A percentile compares a stretch with the other conserved stretches of the same genome.
Conservation (phyloP, 2,329 filamentous ascomycete genomes). For the Beauveria bassiana region DNA sequence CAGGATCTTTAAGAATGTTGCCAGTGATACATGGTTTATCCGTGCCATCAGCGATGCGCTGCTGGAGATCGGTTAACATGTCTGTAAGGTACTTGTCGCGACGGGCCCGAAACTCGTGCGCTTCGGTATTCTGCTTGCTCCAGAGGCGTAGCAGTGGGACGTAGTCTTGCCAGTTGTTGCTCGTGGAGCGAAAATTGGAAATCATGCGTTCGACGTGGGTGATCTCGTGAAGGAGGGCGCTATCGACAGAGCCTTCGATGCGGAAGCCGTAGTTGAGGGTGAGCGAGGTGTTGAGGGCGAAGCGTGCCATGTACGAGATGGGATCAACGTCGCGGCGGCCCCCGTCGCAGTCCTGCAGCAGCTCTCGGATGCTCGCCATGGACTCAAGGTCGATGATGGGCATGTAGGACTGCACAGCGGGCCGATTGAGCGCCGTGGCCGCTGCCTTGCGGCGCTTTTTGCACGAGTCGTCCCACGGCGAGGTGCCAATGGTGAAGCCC, state of each 20-base stretch:
- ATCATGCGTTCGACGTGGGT: conserved; percentile 67
- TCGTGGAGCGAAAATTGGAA: conserved; percentile 68
- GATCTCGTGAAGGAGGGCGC: conserved; percentile 63
- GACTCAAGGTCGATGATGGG: conserved; percentile 75
- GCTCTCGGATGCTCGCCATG: conserved; percentile 62
- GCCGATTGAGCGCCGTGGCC: conserved; percentile 69
- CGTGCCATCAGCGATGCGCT: conserved; percentile 30
- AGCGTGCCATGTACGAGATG: conserved; percentile 65
- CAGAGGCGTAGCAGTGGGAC: conserved; percentile 65
- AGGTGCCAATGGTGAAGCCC: conserved; percentile 76
- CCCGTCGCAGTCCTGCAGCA: conserved; percentile 55
- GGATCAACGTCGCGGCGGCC: conserved; percentile 62
- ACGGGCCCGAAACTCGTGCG: conserved; percentile 57
- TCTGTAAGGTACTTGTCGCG: conserved; percentile 61
- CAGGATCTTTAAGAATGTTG: conserved; percentile 47
- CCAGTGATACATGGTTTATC: conserved; percentile 36
- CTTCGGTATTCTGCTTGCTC: conserved; percentile 53
- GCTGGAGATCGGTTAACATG: conserved; percentile 50
- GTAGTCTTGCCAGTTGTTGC: conserved; percentile 81
- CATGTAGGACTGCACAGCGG: conserved; percentile 71
- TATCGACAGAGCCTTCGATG: conserved; percentile 62
- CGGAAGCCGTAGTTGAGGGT: conserved; percentile 75
- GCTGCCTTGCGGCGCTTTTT: conserved; percentile 71
- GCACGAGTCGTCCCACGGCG: conserved; percentile 76
- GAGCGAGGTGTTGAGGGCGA: conserved; percentile 67